Evolutionary conservation across 78 protist species (phyloP).

Genomic region (Dictyostelium capitatum): DNA sequence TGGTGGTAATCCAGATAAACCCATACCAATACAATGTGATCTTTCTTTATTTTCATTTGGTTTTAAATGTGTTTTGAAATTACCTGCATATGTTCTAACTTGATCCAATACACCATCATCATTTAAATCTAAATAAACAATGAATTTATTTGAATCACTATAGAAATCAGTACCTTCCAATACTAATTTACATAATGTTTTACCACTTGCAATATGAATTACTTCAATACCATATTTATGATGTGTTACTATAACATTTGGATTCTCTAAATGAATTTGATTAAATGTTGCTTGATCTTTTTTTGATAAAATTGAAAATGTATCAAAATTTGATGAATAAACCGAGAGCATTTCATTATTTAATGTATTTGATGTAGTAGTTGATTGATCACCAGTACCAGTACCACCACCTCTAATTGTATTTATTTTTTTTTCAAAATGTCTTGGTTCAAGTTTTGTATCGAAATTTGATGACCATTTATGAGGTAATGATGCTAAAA

Average conservation of each 20-base stretch:
- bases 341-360: slow-evolving; percentile 18
- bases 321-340: slow-evolving; percentile 28
- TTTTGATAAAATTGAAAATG: background rate
- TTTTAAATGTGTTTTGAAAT: background rate
- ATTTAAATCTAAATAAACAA: slow-evolving; percentile 44
- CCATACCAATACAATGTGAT: slow-evolving; percentile 40
- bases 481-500: slow-evolving; percentile 55
- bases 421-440: slow-evolving; percentile 27
- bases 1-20: slow-evolving; percentile 59
- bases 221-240: slow-evolving; percentile 54
- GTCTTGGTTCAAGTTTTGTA: slow-evolving; percentile 34
- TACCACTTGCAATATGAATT: slow-evolving; percentile 41
- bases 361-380: background rate
- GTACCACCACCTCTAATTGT: slow-evolving; percentile 5
- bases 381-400: background rate
- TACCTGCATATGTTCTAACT: slow-evolving; percentile 23
- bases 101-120: slow-evolving; percentile 71
- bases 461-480: slow-evolving; percentile 59
- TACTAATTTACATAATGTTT: slow-evolving; percentile 46
- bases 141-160: slow-evolving; percentile 18
- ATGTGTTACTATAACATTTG: slow-evolving; percentile 61
- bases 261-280: slow-evolving; percentile 8
- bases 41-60: slow-evolving; percentile 11
- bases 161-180: slow-evolving; percentile 27
- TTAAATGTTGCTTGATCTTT: background rate